phyloP scores from a whole-genome alignment of 2,329 filamentous ascomycete genomes.

The Septoria petroselini region DNA sequence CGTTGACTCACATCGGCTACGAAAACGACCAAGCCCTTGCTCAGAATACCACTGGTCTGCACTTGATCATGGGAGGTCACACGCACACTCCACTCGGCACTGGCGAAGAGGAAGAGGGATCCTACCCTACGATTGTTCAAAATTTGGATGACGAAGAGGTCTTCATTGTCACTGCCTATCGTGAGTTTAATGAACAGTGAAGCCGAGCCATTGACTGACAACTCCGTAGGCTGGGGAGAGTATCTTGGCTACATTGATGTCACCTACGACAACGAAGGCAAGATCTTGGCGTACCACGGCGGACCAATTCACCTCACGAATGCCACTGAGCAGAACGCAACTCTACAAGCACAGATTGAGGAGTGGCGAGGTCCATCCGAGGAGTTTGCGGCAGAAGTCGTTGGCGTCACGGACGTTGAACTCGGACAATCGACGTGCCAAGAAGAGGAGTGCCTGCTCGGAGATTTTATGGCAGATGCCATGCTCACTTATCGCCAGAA shows the following conservation, averaged over 20 bases:
- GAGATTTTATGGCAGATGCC: constrained; percentile 49
- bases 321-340: constrained; percentile 55
- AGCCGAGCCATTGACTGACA: not conserved
- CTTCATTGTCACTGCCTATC: constrained; percentile 65
- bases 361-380: constrained; percentile 62
- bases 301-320: constrained; percentile 64
- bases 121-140: constrained; percentile 62
- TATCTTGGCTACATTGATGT: constrained; percentile 67
- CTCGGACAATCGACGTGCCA: constrained; percentile 61
- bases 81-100: constrained; percentile 58
- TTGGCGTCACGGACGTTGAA: constrained; percentile 54
- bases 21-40: constrained; percentile 62
- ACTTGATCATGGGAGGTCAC: constrained; percentile 66
- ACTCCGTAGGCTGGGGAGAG: constrained; percentile 55
- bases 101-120: constrained; percentile 56
- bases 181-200: constrained; percentile 36
- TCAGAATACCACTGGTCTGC: constrained; percentile 58
- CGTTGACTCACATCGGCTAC: constrained; percentile 66
- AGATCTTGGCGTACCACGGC: constrained; percentile 61
- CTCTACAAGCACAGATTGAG: constrained; percentile 57
- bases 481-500: constrained; percentile 60
- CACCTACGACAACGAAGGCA: constrained; percentile 59
- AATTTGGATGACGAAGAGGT: constrained; percentile 64
- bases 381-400: constrained; percentile 55
- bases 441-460: constrained; percentile 53